A percentile compares a stretch with the other conserved stretches of the same genome.
phyloP scores from a whole-genome alignment of 2,329 filamentous ascomycete species.

The Arthrobotrys megalospora region DNA sequence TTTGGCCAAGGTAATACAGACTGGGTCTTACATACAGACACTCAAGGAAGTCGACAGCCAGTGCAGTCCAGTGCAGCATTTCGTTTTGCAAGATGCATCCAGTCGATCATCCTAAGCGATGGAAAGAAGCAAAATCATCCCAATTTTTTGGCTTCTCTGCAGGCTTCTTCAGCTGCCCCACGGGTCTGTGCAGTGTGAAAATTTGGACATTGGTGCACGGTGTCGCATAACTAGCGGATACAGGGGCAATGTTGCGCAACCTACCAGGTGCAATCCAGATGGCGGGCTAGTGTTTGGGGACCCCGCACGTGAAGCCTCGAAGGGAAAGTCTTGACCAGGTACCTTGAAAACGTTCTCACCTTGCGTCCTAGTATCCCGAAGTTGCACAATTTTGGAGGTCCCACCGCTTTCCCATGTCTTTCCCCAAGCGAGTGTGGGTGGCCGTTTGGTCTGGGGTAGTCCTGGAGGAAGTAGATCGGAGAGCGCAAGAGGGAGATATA shows the following conservation, averaged over 20 bases:
- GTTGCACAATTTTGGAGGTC: constrained; percentile 37
- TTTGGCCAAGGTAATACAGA: constrained; percentile 31
- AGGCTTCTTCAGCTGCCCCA: constrained; percentile 34
- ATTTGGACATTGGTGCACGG: constrained; percentile 34
- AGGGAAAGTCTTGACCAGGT: constrained; percentile 53
- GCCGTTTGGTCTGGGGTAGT: constrained; percentile 50
- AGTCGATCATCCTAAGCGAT: constrained; percentile 43
- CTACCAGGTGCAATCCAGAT: constrained; percentile 35
- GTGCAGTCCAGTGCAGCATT: neutral
- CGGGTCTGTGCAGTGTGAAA: constrained; percentile 50
- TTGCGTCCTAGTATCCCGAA: constrained; percentile 39
- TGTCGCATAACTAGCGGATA: constrained; percentile 36
- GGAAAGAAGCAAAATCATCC: constrained; percentile 46
- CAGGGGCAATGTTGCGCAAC: constrained; percentile 50
- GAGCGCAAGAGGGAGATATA: constrained; percentile 52
- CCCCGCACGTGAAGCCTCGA: constrained; percentile 48
- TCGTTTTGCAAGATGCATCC: constrained; percentile 11
- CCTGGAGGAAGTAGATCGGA: constrained; percentile 19
- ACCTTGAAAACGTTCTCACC: constrained; percentile 39
- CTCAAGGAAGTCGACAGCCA: no score
- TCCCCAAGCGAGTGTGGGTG: constrained; percentile 45
- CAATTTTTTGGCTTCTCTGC: constrained; percentile 13
- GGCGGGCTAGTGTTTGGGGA: constrained; percentile 38
- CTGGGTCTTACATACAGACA: neutral
- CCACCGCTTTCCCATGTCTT: constrained; percentile 45